Evolutionary conservation across 2,329 filamentous ascomycete genomes (phyloP).

Genomic region (Fusarium sp.): DNA sequence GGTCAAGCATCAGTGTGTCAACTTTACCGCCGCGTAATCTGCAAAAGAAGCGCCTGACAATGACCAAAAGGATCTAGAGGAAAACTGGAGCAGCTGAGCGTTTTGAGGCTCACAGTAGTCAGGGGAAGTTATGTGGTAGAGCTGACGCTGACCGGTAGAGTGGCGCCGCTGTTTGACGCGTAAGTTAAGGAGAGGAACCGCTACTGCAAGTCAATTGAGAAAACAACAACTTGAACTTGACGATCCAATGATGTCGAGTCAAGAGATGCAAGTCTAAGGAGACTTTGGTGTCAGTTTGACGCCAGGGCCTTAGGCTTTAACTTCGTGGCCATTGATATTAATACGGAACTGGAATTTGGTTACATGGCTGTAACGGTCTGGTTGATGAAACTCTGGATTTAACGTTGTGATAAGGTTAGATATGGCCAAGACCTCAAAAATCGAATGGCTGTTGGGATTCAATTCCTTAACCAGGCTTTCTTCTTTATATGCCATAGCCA

Average conservation of each 20-base stretch:
- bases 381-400: background rate
- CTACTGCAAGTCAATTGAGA: conserved; percentile 20
- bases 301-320: conserved; percentile 21
- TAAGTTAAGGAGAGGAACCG: conserved; percentile 10
- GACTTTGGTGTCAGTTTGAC: conserved; percentile 1
- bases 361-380: background rate
- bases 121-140: conserved; percentile 17
- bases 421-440: background rate
- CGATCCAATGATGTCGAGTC: conserved; percentile 16
- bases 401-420: background rate
- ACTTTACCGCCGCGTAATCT: conserved; percentile 1
- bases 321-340: background rate
- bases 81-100: conserved; percentile 33
- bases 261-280: conserved; percentile 15
- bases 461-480: background rate
- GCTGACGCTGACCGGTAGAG: background rate
- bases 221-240: conserved; percentile 1
- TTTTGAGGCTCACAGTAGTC: conserved; percentile 31
- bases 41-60: background rate
- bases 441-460: background rate
- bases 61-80: background rate
- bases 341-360: background rate
- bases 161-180: conserved; percentile 32
- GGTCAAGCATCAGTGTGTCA: background rate
- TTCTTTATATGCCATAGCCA: background rate